phyloP scores from a whole-genome alignment of 257 asterid species.

The Linaria vulgaris region DNA sequence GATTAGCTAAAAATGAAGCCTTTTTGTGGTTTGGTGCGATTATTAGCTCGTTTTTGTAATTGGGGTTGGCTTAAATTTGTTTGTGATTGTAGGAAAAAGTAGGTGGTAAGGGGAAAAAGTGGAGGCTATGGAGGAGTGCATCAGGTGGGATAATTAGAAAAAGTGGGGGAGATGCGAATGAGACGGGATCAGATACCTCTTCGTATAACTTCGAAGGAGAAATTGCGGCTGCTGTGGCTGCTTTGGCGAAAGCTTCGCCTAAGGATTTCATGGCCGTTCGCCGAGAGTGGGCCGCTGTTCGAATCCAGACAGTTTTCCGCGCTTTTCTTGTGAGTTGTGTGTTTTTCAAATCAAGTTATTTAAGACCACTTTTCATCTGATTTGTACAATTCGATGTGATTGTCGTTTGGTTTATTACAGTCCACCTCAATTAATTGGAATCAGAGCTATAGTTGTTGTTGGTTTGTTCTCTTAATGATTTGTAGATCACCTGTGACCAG shows the following conservation, averaged over 20 bases:
- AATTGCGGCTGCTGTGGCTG: conserved; percentile 80
- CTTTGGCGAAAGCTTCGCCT: conserved; percentile 76
- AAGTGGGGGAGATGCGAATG: conserved; percentile 40
- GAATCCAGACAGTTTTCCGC: conserved; percentile 78
- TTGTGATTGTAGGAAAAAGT: conserved; percentile 45
- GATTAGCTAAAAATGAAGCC: too few relatives aligned
- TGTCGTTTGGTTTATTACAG: too few relatives aligned
- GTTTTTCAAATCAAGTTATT: too few relatives aligned
- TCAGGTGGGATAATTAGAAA: conserved; percentile 59
- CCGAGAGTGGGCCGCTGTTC: conserved; percentile 84
- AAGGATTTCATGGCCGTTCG: conserved; percentile 68
- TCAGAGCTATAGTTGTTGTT: too few relatives aligned
- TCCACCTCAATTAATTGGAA: too few relatives aligned
- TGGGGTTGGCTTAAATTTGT: conserved; percentile 8
- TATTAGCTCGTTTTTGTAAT: neutral
- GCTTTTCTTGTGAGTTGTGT: conserved; percentile 66
- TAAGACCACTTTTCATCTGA: neutral
- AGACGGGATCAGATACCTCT: conserved; percentile 51
- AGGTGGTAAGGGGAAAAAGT: conserved; percentile 63
- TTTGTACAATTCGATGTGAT: neutral
- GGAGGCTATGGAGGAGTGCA: conserved; percentile 94
- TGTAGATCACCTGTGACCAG: too few relatives aligned
- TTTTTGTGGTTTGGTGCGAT: neutral
- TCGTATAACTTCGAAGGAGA: conserved; percentile 48
- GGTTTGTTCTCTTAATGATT: too few relatives aligned